Evolutionary conservation across 2,329 filamentous ascomycete species (phyloP).

Genomic region (Trichothecium sympodiale): DNA sequence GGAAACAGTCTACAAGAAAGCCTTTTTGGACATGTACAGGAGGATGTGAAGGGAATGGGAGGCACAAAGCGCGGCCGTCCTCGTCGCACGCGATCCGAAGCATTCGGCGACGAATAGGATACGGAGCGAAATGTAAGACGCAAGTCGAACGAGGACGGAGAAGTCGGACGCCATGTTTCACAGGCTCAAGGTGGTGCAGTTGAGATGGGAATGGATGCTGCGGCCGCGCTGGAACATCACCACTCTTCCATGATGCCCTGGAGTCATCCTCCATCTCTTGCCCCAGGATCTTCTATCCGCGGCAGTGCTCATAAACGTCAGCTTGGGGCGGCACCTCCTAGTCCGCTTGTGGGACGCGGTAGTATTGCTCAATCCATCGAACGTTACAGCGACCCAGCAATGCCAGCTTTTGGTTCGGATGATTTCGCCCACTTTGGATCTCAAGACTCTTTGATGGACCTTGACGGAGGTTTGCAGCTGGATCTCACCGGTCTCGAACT

Average conservation of each 20-base stretch:
- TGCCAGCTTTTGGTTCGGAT: constrained; percentile 20
- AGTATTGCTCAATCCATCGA: constrained; percentile 28
- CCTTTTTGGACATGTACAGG: constrained; percentile 14
- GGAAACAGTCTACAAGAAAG: constrained; percentile 29
- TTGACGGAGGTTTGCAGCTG: constrained; percentile 6
- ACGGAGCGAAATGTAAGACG: constrained; percentile 25
- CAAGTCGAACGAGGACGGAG: constrained; percentile 17
- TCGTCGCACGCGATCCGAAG: constrained; percentile 32
- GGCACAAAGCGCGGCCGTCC: constrained; percentile 13
- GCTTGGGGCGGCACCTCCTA: constrained; percentile 17
- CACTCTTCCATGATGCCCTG: constrained; percentile 43
- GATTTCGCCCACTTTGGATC: constrained; percentile 21
- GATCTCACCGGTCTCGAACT: constrained; percentile 7
- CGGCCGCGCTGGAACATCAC: constrained; percentile 55
- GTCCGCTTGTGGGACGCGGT: constrained; percentile 25
- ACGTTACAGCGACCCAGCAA: constrained; percentile 32
- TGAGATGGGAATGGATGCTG: constrained; percentile 61
- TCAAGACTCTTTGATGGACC: constrained; percentile 19
- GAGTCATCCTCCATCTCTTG: constrained; percentile 34
- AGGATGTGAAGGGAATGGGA: constrained; percentile 5
- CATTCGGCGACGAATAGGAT: constrained; percentile 26
- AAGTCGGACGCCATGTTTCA: constrained; percentile 13
- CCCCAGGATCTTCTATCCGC: constrained; percentile 35
- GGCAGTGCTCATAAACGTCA: constrained; percentile 23
- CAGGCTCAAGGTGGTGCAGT: constrained; percentile 13